These are phyloP conservation scores for Fusarium begoniae DNA, from an alignment of 2,329 filamentous ascomycete species.

Conservation along the genomic window DNA sequence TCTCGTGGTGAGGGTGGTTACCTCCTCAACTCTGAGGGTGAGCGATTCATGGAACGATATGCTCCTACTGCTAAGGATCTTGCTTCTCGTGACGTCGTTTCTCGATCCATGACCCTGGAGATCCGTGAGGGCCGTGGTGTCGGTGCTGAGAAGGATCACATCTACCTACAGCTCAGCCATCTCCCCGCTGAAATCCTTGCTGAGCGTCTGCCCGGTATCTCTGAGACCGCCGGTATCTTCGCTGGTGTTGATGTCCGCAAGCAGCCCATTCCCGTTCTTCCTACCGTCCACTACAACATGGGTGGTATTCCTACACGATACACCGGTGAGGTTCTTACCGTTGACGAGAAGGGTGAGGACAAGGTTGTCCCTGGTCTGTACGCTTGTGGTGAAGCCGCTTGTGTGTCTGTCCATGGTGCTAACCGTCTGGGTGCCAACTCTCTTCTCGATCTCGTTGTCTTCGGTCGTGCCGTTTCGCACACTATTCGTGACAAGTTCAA, in stretches of 20 bases:
- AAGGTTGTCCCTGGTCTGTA: conserved; percentile 94
- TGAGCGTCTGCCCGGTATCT: conserved; percentile 97
- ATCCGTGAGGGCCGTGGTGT: conserved; percentile 98
- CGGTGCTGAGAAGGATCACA: conserved; percentile 96
- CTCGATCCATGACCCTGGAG: conserved; percentile 97
- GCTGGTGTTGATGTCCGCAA: conserved; percentile 96
- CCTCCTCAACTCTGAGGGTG: conserved; percentile 95
- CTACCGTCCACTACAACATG: conserved; percentile 99
- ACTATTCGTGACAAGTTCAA: conserved; percentile 95
- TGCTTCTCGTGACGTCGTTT: conserved; percentile 94
- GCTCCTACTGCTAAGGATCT: conserved; percentile 98
- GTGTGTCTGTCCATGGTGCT: conserved; percentile 96
- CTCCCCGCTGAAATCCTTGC: conserved; percentile 90
- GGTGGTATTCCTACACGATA: conserved; percentile 98
- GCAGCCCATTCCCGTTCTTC: conserved; percentile 95
- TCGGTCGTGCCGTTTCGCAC: conserved; percentile 96
- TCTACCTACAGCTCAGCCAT: conserved; percentile 97
- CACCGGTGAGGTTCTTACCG: conserved; percentile 92
- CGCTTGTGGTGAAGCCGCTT: conserved; percentile 96
- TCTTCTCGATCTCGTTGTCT: conserved; percentile 95
- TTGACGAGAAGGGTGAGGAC: conserved; percentile 87
- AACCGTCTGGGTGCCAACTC: conserved; percentile 99
- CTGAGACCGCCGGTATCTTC: conserved; percentile 97
- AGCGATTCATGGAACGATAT: conserved; percentile 99
- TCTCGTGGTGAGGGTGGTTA: conserved; percentile 98